phyloP scores from a whole-genome alignment of 192 early-diverging fungal species.

The Ambispora gerdemannii region DNA sequence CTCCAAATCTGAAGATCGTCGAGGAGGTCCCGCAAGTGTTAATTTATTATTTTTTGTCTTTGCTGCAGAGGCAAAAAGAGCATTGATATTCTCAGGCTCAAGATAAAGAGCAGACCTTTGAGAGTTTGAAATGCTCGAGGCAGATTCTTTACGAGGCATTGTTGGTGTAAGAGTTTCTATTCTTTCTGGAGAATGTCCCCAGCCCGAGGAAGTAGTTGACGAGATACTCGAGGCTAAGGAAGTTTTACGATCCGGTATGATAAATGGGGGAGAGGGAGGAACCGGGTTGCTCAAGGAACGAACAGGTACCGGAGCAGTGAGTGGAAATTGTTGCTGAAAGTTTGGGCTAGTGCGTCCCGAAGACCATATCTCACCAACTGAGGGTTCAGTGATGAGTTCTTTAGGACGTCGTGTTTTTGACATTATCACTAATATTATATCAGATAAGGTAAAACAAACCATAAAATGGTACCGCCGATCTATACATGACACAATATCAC shows the following conservation, averaged over 20 bases:
- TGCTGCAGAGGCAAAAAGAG: not conserved
- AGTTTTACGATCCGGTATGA: not conserved
- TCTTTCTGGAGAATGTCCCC: not conserved
- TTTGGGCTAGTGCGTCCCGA: not conserved
- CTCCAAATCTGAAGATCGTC: conserved; percentile 27
- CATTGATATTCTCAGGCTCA: not conserved
- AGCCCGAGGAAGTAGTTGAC: not conserved
- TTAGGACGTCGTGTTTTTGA: not conserved
- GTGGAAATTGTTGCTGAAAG: not conserved
- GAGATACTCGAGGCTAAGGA: not conserved
- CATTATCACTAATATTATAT: not conserved
- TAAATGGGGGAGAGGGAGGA: not conserved
- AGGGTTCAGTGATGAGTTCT: not conserved
- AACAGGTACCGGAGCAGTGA: not conserved
- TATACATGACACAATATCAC: no score
- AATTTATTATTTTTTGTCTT: not conserved
- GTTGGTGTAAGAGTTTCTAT: not conserved
- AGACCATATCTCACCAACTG: not conserved
- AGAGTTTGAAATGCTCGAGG: not conserved
- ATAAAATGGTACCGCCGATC: no score
- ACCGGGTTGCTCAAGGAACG: not conserved
- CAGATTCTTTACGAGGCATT: not conserved
- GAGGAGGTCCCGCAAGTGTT: no score
- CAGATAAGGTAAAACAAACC: no score
- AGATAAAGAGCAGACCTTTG: not conserved